Evolutionary conservation across 441 rosid species (phyloP), one percentile per base, ranked within the genome.

Genomic region (Populus hybrid): DNA sequence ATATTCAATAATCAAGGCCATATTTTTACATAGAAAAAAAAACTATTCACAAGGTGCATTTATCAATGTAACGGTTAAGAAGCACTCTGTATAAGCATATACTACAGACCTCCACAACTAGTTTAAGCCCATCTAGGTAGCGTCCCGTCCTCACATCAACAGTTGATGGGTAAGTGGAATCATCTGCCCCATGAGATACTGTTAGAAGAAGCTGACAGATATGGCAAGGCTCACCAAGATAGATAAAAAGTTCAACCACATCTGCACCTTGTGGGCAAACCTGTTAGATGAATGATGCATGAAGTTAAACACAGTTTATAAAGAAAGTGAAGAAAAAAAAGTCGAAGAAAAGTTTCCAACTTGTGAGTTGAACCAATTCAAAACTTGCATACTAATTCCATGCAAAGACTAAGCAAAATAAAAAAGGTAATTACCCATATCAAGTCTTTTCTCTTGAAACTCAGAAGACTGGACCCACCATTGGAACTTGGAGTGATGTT

Each of bases 211-310:
- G 95, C 87, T 96, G 96, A 79, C 98, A 94, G 73, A 92, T 96
- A 83, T 96, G 99, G 85, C 99, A 94, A 80, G 98, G 98, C 83
- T 96, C 98, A 73, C 92, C 86, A 75, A 96, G 97, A 88, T 91
- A 94, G 83, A 96, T 87, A 79, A 93, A 88, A 78, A 93, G 86
- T 81, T 96, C 99, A 84, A 93, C 93, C 81, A 87, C 85, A 88
- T 93, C 98, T 70, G 92, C 88, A 76, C 86, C 93, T 84, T 93
- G 94, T 40, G 93, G 94, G 80, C 92, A 91, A 80, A 96, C 90
- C 98, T 96, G 94, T 80, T 82, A 81, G 67, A 80, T 76, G 77
- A 35, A 77, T 4, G 50, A 76, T 31, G 33, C 69, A 63, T 45
- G 40, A 26, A 68, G 76, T 63, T 35, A 77, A 69, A 68, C 68